Evolutionary conservation across 2,329 filamentous ascomycete genomes (phyloP), one percentile per base, ranked within the genome.

Genomic region (Arthrobotrys sinensis): DNA sequence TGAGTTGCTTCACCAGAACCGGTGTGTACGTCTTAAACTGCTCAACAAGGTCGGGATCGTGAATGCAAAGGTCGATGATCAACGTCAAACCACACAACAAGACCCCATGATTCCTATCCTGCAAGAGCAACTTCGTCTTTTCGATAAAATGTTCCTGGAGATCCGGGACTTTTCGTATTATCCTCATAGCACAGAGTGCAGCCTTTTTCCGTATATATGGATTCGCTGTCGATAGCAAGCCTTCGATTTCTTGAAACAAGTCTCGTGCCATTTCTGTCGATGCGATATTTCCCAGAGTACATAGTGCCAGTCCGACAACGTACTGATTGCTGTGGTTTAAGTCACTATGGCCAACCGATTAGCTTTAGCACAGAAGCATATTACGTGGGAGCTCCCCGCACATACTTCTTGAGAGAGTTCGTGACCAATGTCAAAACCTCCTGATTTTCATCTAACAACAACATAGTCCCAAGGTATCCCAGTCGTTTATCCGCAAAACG

Each of bases 171-270:
- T 99, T 99, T 82, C 94, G 92, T 86, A 94, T 97, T 88, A 99
- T 97, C 81, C 94, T 90, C 96, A 99, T 99, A 63, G 96, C 96
- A 85, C 96, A 99, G n/a, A 99, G 88, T 3, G 96, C 96, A 16
- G 96, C 96, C 87, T 99, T 99, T 82, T 96, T 90, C 82, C 96
- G 90, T 83, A 99, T 97, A 84, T 99, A 99, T n/a, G 96, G 96
- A 84, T 99, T 99, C 66, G 94, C 91, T 60, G 94, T 97, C 48
- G 94, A 92, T 80, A 99, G 87, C 60, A 98, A 90, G 79, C 89
- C 93, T 85, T 99, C 96, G 84, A 99, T 93, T 87, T 99, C 95
- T 81, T 94, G 90, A 85, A 99, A 99, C 19, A 99, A 87, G 85
- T 99, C 96, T 87, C 96, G 89, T 16, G 96, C 97, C 96, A 99